A percentile compares a stretch with the other conserved stretches of the same genome.
Evolutionary conservation across 2,329 filamentous ascomycete species (phyloP).

Genomic region (Aspergillus pseudoglaucus): DNA sequence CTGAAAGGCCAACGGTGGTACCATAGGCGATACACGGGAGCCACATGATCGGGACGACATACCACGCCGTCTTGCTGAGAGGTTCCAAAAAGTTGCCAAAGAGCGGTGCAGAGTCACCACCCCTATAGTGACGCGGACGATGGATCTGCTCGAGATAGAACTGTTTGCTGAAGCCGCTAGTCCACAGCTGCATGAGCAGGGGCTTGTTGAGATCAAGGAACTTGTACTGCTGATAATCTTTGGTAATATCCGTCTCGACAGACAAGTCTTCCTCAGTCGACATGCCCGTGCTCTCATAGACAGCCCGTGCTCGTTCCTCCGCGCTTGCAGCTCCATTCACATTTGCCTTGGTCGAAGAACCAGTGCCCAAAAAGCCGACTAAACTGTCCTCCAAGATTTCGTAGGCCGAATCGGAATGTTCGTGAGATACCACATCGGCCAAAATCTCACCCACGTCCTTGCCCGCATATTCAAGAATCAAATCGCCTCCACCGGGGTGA

Average conservation of each 20-base stretch:
- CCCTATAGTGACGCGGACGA: constrained; percentile 89
- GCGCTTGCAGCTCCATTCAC: constrained; percentile 18
- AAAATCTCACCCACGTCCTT: constrained; percentile 79
- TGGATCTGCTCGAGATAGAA: constrained; percentile 97
- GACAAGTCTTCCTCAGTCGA: constrained; percentile 78
- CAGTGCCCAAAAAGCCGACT: constrained; percentile 68
- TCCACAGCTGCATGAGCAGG: constrained; percentile 81
- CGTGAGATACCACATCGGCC: constrained; percentile 73
- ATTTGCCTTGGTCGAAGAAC: constrained; percentile 46
- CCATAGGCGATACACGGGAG: constrained; percentile 72
- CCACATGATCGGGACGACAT: constrained; percentile 78
- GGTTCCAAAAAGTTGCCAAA: constrained; percentile 99
- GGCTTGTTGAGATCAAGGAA: constrained; percentile 86
- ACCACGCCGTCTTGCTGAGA: constrained; percentile 93
- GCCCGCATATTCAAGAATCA: constrained; percentile 84
- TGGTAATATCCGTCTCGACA: constrained; percentile 68
- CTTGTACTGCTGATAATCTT: constrained; percentile 84
- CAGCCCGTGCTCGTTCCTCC: constrained; percentile 9
- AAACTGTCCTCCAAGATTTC: constrained; percentile 85
- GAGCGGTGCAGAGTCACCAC: constrained; percentile 81
- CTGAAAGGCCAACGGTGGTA: constrained; percentile 57
- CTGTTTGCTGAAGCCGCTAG: constrained; percentile 80
- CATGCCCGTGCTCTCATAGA: constrained; percentile 68
- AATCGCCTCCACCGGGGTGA: constrained; percentile 82
- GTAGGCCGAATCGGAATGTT: constrained; percentile 88